Base-by-base conservation (phyloP, 352 stramenopile genomes). In the Blastocystis sp. region DNA sequence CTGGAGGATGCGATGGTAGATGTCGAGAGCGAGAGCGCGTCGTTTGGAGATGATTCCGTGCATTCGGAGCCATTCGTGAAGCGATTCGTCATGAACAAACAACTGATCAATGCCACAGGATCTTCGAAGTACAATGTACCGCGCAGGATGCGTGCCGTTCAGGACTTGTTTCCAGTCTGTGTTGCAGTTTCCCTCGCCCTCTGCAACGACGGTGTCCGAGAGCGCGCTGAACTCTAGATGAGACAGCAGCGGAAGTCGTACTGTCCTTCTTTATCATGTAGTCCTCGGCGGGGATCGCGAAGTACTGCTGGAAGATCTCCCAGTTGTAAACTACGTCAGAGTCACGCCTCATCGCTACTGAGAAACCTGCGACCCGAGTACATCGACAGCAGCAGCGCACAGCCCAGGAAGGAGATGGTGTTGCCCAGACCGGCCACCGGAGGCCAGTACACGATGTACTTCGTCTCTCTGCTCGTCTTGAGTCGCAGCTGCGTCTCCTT, bases 381-480 rank as follows among this genome's bases (percentile, higher is more conserved):
- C 50, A 85, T 54, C 3, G 73, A 8, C 13, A 85, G 56, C 3
- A 85, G 73, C 16, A 85, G 16, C 13, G 54, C 73, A 3, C 63
- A 50, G 56, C 50, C 24, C 47, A 56, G 30, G 30, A 53, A 50
- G 11, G 73, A 13, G 26, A 85, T 18, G 34, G 73, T 85, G 56
- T 85, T 85, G 16, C 73, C 73, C 9, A 85, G 26, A 20, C 73
- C 73, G 43, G 73, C 73, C 26, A 69, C 47, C 0, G 2, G n/a
- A 3, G 73, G 73, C 20, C n/a, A 85, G 39, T 69, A 85, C 7
- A 85, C 50, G n/a, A 85, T 37, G 26, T 66, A 85, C 73, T 26
- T 34, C 4, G 73, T 54, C 1, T 45, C 39, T 18, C 68, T 37
- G 6, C 47, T 43, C 18, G 18, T 26, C 3, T 26, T 26, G 0